phyloP scores from a whole-genome alignment of 768 basidiomycete species.

The Boletus eberwhitei region DNA sequence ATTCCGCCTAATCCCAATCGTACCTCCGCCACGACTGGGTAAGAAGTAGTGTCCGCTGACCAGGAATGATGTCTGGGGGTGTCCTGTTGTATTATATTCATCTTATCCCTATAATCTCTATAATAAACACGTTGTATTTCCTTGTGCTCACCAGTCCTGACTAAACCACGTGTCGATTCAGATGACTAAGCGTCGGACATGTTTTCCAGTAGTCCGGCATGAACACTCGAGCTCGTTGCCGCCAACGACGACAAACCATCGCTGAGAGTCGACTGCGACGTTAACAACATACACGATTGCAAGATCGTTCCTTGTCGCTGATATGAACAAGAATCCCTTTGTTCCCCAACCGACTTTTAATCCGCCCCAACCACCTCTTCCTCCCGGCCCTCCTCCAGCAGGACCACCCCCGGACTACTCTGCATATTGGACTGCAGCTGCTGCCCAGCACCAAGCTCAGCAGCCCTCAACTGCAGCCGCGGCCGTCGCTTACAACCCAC shows the following conservation, averaged over 20 bases:
- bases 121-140: too few species aligned
- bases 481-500: constrained; percentile 53
- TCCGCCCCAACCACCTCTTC: constrained; percentile 71
- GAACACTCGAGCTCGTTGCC: constrained; percentile 17
- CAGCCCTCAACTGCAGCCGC: constrained; percentile 35
- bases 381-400: constrained; percentile 75
- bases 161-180: neutral
- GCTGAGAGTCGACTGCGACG: constrained; percentile 7
- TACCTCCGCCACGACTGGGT: neutral
- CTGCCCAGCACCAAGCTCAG: constrained; percentile 43
- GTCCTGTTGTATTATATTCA: neutral
- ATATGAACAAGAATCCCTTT: constrained; percentile 86
- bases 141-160: too few species aligned
- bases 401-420: constrained; percentile 74
- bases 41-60: neutral
- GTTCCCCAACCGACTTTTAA: constrained; percentile 65
- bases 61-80: neutral
- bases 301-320: constrained; percentile 5
- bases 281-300: constrained; percentile 7
- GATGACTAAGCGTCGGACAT: constrained; percentile 27
- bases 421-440: constrained; percentile 70
- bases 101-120: neutral
- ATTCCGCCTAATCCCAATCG: neutral
- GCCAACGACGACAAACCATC: constrained; percentile 22
- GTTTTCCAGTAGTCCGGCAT: constrained; percentile 7